These are phyloP conservation scores for Iberis pinnata DNA, from an alignment of 345 rosid genomes.

Conservation along the genomic window DNA sequence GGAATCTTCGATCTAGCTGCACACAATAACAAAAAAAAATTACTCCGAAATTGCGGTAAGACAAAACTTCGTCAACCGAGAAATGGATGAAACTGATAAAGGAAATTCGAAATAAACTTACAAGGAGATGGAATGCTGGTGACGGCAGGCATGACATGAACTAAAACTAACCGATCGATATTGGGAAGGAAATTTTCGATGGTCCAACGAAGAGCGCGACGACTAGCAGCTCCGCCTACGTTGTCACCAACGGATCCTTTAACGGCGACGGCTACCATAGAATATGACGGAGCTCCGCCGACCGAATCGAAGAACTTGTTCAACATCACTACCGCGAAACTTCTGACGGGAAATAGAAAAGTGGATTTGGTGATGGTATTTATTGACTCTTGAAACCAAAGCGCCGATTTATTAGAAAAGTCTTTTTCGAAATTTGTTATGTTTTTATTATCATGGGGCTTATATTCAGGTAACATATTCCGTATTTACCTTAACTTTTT, in stretches of 20 bases:
- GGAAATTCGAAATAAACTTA: conserved; percentile 18
- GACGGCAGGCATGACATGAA: conserved; percentile 67
- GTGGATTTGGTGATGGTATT: conserved; percentile 4
- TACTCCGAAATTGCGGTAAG: background rate
- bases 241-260: conserved; percentile 42
- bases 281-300: conserved; percentile 29
- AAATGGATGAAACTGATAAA: background rate
- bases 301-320: conserved; percentile 15
- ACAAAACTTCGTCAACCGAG: background rate
- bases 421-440: background rate
- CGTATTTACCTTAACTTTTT: background rate
- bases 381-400: conserved; percentile 1
- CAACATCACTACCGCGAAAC: conserved; percentile 26
- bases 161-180: conserved; percentile 53
- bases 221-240: conserved; percentile 53
- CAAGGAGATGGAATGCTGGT: conserved; percentile 66
- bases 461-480: background rate
- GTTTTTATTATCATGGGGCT: background rate
- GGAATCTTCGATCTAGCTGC: conserved; percentile 61
- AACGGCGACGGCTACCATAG: conserved; percentile 49
- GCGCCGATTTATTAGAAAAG: conserved; percentile 20
- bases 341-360: background rate
- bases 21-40: background rate
- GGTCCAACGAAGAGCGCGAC: conserved; percentile 78
- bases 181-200: conserved; percentile 42